Percentiles rank a stretch among this genome's conserved stretches.
Evolutionary conservation across 1,139 yeast genomes (phyloP).

Genomic region (Pichia norvegensis): DNA sequence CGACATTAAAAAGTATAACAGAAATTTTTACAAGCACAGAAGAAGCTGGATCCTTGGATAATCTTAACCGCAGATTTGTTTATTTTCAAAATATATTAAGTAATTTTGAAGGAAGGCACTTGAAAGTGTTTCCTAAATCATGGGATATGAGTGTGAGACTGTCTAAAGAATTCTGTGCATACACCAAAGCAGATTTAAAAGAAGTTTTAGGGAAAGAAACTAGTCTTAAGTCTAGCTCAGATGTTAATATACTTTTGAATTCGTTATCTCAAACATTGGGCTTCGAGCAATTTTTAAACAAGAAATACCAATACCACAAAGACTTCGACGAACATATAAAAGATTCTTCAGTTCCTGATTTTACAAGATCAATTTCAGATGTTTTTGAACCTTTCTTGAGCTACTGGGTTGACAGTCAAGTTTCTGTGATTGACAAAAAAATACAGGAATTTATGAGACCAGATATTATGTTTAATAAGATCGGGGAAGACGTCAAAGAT

Average conservation of each 20-base stretch:
- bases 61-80: conserved; percentile 69
- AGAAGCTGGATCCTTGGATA: conserved; percentile 92
- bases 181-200: conserved; percentile 61
- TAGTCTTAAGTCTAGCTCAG: conserved; percentile 27
- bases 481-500: conserved; percentile 29
- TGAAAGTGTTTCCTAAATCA: conserved; percentile 51
- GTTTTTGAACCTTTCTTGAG: conserved; percentile 81
- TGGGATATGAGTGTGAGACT: conserved; percentile 69
- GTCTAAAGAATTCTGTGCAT: conserved; percentile 54
- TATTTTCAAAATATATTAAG: conserved; percentile 64
- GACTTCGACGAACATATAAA: conserved; percentile 21
- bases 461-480: conserved; percentile 36
- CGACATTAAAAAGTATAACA: conserved; percentile 64
- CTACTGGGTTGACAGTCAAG: conserved; percentile 87
- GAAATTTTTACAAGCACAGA: conserved; percentile 69
- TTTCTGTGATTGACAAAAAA: conserved; percentile 51
- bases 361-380: conserved; percentile 51
- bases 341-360: conserved; percentile 26
- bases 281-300: conserved; percentile 67
- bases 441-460: conserved; percentile 52
- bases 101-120: conserved; percentile 47
- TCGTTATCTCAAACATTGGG: conserved; percentile 61
- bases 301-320: conserved; percentile 37
- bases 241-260: conserved; percentile 52
- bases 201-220: conserved; percentile 34